phyloP scores from a whole-genome alignment of 2,329 filamentous ascomycete genomes.

The Paraphaeosphaeria minitans region DNA sequence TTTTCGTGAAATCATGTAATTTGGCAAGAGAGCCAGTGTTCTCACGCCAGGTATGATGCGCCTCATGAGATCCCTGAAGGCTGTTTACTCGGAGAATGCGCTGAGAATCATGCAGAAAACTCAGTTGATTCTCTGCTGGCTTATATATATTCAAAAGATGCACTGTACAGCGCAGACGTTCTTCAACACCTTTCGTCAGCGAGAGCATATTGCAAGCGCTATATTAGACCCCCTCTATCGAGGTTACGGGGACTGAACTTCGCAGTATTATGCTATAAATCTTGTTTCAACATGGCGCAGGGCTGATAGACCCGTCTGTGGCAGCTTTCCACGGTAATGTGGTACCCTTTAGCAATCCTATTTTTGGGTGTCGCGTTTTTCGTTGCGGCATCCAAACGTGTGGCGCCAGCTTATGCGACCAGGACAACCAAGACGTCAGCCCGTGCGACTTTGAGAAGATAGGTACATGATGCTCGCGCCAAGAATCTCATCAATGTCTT shows the following conservation, averaged over 20 bases:
- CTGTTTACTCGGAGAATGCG: background rate
- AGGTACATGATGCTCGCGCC: conserved; percentile 24
- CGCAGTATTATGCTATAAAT: background rate
- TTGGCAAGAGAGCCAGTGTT: background rate
- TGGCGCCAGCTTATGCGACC: background rate
- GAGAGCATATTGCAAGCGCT: background rate
- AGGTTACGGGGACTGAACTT: background rate
- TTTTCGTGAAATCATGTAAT: background rate
- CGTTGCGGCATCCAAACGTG: background rate
- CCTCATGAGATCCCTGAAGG: background rate
- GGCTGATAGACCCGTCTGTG: background rate
- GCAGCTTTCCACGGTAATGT: background rate
- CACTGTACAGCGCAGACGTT: background rate
- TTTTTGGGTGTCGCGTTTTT: background rate
- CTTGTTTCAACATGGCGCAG: background rate
- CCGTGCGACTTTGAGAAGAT: conserved; percentile 16
- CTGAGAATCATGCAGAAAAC: background rate
- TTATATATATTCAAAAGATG: background rate
- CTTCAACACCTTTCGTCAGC: background rate
- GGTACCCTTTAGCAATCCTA: background rate
- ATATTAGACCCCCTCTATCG: background rate
- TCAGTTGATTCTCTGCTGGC: background rate
- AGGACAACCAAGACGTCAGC: conserved; percentile 1
- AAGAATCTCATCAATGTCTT: conserved; percentile 30
- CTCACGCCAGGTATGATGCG: background rate